A percentile compares a stretch with the other conserved stretches of the same genome.
Evolutionary conservation across 106 monocot species (phyloP).

Genomic region (Dendrobium nobile): DNA sequence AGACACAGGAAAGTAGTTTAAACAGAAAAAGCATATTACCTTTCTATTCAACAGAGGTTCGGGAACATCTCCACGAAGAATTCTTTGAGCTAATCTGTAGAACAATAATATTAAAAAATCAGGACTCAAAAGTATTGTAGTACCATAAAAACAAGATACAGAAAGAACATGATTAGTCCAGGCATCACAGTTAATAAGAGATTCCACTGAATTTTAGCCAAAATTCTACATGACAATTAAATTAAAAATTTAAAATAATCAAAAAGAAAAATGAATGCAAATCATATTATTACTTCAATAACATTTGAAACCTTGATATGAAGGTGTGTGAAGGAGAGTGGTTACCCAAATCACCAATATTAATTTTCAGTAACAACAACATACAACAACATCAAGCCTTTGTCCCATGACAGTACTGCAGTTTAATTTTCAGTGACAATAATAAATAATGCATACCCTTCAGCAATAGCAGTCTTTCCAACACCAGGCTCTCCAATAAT

Average conservation of each 20-base stretch:
- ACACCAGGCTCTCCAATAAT: slow-evolving; percentile 96
- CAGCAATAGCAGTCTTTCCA: slow-evolving; percentile 89
- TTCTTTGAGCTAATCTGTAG: slow-evolving; percentile 23
- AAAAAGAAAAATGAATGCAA: background rate
- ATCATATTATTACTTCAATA: background rate
- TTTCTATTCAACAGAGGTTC: slow-evolving; percentile 27
- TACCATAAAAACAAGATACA: background rate
- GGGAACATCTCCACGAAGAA: slow-evolving; percentile 26
- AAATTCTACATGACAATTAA: background rate
- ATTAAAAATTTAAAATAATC: background rate
- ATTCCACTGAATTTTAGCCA: background rate
- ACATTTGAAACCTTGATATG: background rate
- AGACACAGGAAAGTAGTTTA: background rate
- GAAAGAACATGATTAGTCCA: background rate
- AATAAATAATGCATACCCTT: no score
- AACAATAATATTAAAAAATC: slow-evolving; percentile 2
- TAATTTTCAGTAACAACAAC: background rate
- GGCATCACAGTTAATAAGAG: background rate
- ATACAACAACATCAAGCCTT: no score
- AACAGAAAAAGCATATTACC: slow-evolving; percentile 4
- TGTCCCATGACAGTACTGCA: no score
- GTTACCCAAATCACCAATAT: background rate
- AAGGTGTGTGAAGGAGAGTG: background rate
- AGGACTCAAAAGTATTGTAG: background rate
- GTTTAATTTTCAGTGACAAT: background rate